Percentiles rank a stretch among this genome's conserved stretches.
Conservation (phyloP, 306 rosid species). For the Amphicarpaea edgeworthii region DNA sequence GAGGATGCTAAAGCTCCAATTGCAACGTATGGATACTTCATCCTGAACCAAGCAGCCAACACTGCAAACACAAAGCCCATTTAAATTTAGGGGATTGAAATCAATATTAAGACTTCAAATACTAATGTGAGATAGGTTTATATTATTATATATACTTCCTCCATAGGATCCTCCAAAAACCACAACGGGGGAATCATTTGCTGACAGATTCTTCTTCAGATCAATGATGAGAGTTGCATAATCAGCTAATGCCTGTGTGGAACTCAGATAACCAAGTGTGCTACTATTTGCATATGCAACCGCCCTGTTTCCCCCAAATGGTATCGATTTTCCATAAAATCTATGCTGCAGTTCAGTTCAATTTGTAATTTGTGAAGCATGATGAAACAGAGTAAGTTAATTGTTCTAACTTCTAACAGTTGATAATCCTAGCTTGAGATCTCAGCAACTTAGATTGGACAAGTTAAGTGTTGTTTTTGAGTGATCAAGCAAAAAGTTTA, state of each 20-base stretch:
- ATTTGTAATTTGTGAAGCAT: background rate
- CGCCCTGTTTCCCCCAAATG: conserved; percentile 66
- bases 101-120: background rate
- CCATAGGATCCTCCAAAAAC: conserved; percentile 96
- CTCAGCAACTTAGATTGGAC: background rate
- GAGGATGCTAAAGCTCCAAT: conserved; percentile 92
- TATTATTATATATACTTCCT: too few relatives aligned
- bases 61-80: conserved; percentile 54
- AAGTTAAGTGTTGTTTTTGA: background rate
- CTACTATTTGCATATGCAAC: conserved; percentile 62
- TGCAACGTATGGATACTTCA: conserved; percentile 84
- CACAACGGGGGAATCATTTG: conserved; percentile 76
- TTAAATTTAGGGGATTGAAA: background rate
- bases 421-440: background rate
- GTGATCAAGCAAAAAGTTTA: background rate
- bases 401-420: background rate
- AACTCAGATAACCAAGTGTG: conserved; percentile 75
- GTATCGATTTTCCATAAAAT: conserved; percentile 85
- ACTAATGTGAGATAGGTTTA: too few relatives aligned
- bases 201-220: conserved; percentile 71
- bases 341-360: conserved; percentile 75
- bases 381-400: background rate
- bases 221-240: conserved; percentile 77
- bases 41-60: conserved; percentile 90
- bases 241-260: conserved; percentile 88